Evolutionary conservation across 2,329 filamentous ascomycete genomes (phyloP).

Genomic region (Endoconidiophora polonica): DNA sequence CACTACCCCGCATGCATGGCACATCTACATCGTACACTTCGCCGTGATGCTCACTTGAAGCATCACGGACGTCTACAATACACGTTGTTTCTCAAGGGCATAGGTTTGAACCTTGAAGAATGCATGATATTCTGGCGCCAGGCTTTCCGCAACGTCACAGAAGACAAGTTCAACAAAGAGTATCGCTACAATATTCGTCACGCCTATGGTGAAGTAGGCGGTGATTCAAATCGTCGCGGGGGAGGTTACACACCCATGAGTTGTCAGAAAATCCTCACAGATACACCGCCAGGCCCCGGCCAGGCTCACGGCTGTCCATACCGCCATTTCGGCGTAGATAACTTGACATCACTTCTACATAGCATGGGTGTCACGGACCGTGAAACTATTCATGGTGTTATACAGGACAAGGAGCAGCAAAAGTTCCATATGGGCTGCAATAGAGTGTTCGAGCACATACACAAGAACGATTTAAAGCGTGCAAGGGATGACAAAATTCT

Average conservation of each 20-base stretch:
- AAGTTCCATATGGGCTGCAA: conserved; percentile 95
- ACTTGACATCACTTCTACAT: conserved; percentile 61
- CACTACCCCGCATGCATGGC: conserved; percentile 92
- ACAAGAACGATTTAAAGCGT: conserved; percentile 61
- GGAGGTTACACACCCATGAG: conserved; percentile 81
- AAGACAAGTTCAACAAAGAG: conserved; percentile 93
- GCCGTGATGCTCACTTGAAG: conserved; percentile 80
- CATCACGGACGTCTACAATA: conserved; percentile 90
- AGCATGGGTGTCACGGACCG: conserved; percentile 64
- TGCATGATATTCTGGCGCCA: conserved; percentile 82
- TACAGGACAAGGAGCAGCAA: conserved; percentile 75
- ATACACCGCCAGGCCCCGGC: conserved; percentile 70
- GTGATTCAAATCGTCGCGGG: conserved; percentile 72
- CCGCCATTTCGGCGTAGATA: conserved; percentile 78
- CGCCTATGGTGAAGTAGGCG: conserved; percentile 84
- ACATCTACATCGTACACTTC: conserved; percentile 69
- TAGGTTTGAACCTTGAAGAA: conserved; percentile 83
- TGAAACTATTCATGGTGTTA: conserved; percentile 61
- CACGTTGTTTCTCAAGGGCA: conserved; percentile 88
- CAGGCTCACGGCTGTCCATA: conserved; percentile 96
- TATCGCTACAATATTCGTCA: conserved; percentile 97
- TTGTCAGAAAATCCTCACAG: conserved; percentile 87
- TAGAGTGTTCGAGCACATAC: conserved; percentile 78
- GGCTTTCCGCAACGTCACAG: conserved; percentile 69
- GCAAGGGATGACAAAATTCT: conserved; percentile 60